Percentiles rank a stretch among this genome's conserved stretches.
Evolutionary conservation across 495 filamentous ascomycete genomes (phyloP).

Genomic region (Xylaria cubensis): DNA sequence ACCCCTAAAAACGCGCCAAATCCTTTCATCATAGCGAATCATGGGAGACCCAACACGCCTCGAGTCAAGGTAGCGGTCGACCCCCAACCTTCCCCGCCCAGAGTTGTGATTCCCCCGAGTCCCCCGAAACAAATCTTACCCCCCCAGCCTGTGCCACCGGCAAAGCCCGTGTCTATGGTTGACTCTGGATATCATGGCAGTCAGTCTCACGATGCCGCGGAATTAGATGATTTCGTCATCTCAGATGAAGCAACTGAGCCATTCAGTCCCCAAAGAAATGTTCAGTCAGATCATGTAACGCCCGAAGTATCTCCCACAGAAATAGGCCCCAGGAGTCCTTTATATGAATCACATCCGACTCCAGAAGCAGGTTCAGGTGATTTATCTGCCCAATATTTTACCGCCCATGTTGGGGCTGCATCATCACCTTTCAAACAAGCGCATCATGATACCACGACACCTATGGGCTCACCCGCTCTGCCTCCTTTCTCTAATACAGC

Average conservation of each 20-base stretch:
- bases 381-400: conserved; percentile 33
- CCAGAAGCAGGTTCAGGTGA: conserved; percentile 30
- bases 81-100: conserved; percentile 36
- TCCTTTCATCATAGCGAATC: conserved; percentile 49
- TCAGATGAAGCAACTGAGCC: conserved; percentile 33
- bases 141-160: conserved; percentile 28
- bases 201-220: conserved; percentile 53
- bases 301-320: conserved; percentile 25
- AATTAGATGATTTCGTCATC: conserved; percentile 32
- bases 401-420: conserved; percentile 30
- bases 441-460: conserved; percentile 38
- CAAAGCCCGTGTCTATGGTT: conserved; percentile 39
- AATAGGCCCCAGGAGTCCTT: conserved; percentile 24
- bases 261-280: conserved; percentile 31
- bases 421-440: conserved; percentile 24
- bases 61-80: conserved; percentile 47
- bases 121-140: conserved; percentile 31
- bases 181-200: conserved; percentile 89
- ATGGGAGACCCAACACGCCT: conserved; percentile 45
- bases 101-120: conserved; percentile 25
- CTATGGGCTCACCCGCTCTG: conserved; percentile 34
- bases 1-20: conserved; percentile 54
- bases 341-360: conserved; percentile 29
- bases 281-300: conserved; percentile 26
- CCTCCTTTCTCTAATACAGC: conserved; percentile 25